Evolutionary conservation across 768 basidiomycete species (phyloP).

Genomic region (Lactifluus piperatus): DNA sequence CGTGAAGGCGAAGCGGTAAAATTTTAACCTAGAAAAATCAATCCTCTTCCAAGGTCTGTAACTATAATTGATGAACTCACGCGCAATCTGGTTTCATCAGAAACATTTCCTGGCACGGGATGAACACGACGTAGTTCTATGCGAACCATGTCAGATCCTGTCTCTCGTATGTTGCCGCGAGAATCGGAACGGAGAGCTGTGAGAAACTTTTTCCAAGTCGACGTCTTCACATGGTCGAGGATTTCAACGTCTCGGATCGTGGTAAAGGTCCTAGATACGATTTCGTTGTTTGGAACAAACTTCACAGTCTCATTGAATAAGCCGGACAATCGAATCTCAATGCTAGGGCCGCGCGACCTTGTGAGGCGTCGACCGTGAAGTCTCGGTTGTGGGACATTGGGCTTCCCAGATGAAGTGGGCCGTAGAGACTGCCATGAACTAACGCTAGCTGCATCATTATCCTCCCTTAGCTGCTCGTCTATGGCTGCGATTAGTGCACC

Average conservation of each 20-base stretch:
- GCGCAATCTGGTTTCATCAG: slow-evolving; percentile 71
- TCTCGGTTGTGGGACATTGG: slow-evolving; percentile 13
- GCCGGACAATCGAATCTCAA: slow-evolving; percentile 72
- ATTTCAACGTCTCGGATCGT: slow-evolving; percentile 76
- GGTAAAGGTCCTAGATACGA: slow-evolving; percentile 59
- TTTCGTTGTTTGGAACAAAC: slow-evolving; percentile 43
- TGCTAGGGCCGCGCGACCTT: slow-evolving; percentile 68
- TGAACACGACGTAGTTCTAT: slow-evolving; percentile 69
- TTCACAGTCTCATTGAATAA: slow-evolving; percentile 59
- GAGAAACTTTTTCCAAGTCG: slow-evolving; percentile 97
- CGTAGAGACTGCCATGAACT: slow-evolving; percentile 89
- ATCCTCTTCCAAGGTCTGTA: background rate
- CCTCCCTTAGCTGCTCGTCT: slow-evolving; percentile 80
- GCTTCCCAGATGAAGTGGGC: slow-evolving; percentile 31
- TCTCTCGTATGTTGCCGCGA: slow-evolving; percentile 82
- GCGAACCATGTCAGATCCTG: slow-evolving; percentile 89
- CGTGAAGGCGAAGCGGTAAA: slow-evolving; percentile 81
- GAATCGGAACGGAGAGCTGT: slow-evolving; percentile 79
- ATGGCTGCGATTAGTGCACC: slow-evolving; percentile 81
- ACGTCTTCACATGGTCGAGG: slow-evolving; percentile 95
- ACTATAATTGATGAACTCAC: slow-evolving; percentile 35
- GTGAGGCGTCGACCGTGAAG: slow-evolving; percentile 45
- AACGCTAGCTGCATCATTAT: slow-evolving; percentile 62
- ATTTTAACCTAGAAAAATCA: slow-evolving; percentile 62
- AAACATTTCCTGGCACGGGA: slow-evolving; percentile 56